A percentile compares a stretch with the other conserved stretches of the same genome.
These are phyloP conservation scores for Annulohypoxylon truncatum DNA, from an alignment of 2,329 filamentous ascomycete genomes.

Conservation along the genomic window DNA sequence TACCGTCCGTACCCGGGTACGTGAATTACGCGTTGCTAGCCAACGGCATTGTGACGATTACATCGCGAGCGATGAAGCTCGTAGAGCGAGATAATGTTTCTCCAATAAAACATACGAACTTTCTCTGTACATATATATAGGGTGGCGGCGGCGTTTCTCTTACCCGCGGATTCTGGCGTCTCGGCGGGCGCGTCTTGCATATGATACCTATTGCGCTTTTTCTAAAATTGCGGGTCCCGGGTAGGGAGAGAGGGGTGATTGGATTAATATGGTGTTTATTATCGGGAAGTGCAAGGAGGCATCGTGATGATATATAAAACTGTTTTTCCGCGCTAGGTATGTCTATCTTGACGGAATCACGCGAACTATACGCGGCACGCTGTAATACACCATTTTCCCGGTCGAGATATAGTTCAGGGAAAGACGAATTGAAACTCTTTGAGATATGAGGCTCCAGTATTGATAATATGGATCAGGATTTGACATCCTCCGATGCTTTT, in stretches of 20 bases:
- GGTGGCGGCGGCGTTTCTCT: background rate
- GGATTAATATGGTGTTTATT: constrained; percentile 2
- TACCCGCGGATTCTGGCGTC: constrained; percentile 27
- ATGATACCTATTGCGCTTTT: constrained; percentile 42
- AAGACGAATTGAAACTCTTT: background rate
- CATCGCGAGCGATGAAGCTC: background rate
- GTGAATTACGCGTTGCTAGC: constrained; percentile 2
- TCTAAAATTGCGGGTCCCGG: background rate
- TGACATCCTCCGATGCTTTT: background rate
- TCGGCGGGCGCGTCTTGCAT: constrained; percentile 26
- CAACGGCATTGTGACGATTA: background rate
- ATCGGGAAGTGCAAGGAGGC: background rate
- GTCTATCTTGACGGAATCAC: constrained; percentile 23
- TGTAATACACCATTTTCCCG: background rate
- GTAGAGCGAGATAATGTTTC: constrained; percentile 2
- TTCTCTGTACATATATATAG: constrained; percentile 33
- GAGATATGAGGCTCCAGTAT: background rate
- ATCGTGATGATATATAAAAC: constrained; percentile 8
- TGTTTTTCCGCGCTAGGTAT: constrained; percentile 9
- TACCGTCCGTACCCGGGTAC: constrained; percentile 47
- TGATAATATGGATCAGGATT: background rate
- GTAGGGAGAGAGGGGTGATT: background rate
- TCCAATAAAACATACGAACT: constrained; percentile 8
- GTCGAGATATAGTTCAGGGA: background rate
- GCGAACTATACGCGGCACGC: background rate